Conservation (phyloP, 768 basidiomycete genomes). For the Leccinellum albellum region DNA sequence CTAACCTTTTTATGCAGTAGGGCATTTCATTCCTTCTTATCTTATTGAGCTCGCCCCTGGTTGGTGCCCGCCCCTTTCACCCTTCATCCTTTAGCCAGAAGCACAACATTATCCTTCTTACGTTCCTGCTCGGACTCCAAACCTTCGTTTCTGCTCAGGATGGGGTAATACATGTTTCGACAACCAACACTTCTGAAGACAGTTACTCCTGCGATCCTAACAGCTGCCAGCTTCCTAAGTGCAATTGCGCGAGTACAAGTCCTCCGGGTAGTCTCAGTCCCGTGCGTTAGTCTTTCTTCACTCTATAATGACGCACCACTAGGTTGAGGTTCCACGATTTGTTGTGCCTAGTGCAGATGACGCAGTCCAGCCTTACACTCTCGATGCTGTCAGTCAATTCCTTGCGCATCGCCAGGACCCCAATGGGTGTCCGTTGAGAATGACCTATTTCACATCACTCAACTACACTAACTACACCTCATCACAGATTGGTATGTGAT, state of each 20-base stretch:
- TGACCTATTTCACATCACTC: constrained; percentile 5
- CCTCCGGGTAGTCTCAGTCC: constrained; percentile 2
- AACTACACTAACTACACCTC: constrained; percentile 5
- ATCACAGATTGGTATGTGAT: constrained; percentile 6
- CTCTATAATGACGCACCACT: background rate
- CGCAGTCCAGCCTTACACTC: background rate
- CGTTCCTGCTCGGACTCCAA: background rate
- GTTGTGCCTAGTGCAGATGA: constrained; percentile 2
- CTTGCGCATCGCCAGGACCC: background rate
- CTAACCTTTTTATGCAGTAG: background rate
- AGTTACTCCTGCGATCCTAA: background rate
- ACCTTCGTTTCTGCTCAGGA: background rate
- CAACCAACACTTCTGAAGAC: background rate
- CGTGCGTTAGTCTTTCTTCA: background rate
- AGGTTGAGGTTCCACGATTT: background rate
- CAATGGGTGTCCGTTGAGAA: background rate
- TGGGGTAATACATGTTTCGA: background rate
- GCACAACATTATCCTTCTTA: background rate
- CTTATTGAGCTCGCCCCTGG: background rate
- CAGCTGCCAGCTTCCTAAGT: constrained; percentile 1
- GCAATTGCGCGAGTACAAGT: background rate
- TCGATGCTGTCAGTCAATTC: constrained; percentile 3
- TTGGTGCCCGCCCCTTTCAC: background rate
- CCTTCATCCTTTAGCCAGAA: background rate
- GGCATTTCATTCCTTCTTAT: background rate